Evolutionary conservation across 768 basidiomycete species (phyloP), one percentile per base, ranked within the genome.

Genomic region (Harrya chromipes): DNA sequence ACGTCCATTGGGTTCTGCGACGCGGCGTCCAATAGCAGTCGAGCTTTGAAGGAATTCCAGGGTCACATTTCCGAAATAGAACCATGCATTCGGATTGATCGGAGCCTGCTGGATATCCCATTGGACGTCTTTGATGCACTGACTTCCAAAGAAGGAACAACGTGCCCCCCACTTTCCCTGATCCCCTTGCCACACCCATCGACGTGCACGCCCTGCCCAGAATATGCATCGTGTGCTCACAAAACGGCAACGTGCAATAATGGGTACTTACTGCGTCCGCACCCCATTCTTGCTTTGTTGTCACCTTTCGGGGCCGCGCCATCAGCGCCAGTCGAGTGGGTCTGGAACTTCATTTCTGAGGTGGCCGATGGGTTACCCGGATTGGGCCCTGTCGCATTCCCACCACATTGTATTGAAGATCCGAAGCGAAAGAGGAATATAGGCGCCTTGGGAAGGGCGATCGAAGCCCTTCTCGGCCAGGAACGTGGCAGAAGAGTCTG

Each of bases 1-100:
- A 72, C 83, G 3, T 65, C 74, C 11, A 82, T 93, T 56, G 90
- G 91, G 5, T 93, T 81, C 67, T 93, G 90, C 61, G 82, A 88
- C 54, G 67, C 78, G 31, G 84, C 80, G 17, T 79, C 66, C 48
- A 70, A 74, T 55, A 85, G 82, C 24, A 93, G 86, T 64, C 65
- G 57, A 20, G 70, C 72, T 3, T 67, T 90, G 43, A 79, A 80
- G 49, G 69, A 65, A 13, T 57, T 83, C 17, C 73, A 76, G 38
- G 70, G 68, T 6, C 69, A 69, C 37, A 68, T 78, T 46, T 60
- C 69, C n/a, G 76, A 77, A 31, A 68, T 78, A 13, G 75, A 79
- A 41, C 69, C 72, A 39, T 89, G 87, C 65, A 76, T 82, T 55
- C 70, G 68, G 54, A 74, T 81, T 50, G 80, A 84, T 59, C 68